These are phyloP conservation scores for Wallacemonas sp. DNA, from an alignment of 208 protist genomes.

Conservation along the genomic window DNA sequence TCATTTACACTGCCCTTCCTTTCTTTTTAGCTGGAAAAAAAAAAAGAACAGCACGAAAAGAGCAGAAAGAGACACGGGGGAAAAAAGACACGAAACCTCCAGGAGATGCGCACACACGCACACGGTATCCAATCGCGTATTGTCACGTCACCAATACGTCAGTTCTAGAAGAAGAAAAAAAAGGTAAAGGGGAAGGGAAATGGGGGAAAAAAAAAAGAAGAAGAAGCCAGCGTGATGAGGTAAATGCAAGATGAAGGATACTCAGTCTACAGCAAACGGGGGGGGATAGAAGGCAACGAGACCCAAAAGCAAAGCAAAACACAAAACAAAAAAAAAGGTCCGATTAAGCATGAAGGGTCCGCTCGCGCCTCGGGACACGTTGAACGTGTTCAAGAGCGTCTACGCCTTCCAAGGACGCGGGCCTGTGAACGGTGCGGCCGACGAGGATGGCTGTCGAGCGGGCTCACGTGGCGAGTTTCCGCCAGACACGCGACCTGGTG, in stretches of 20 bases:
- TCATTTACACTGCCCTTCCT: too few species aligned
- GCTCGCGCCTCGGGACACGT: too few species aligned
- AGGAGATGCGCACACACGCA: too few species aligned
- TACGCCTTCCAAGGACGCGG: slow-evolving; percentile 23
- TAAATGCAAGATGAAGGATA: too few species aligned
- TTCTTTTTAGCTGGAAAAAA: too few species aligned
- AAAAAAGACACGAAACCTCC: too few species aligned
- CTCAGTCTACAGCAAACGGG: slow-evolving; percentile 7
- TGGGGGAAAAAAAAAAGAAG: slow-evolving; percentile 20
- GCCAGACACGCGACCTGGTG: slow-evolving; percentile 6
- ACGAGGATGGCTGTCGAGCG: background rate
- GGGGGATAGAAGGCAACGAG: background rate
- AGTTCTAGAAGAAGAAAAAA: too few species aligned
- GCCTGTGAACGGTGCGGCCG: background rate
- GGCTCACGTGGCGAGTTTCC: background rate
- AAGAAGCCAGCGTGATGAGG: background rate
- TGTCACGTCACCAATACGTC: too few species aligned
- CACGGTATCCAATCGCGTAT: too few species aligned
- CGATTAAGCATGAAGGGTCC: too few species aligned
- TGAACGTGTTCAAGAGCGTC: background rate
- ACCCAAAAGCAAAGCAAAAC: slow-evolving; percentile 10
- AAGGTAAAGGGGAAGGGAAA: background rate
- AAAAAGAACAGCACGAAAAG: too few species aligned
- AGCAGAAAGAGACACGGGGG: too few species aligned
- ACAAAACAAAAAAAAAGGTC: slow-evolving; percentile 23